These are phyloP conservation scores for Fragaria vesca DNA, from an alignment of 306 rosid genomes.

Conservation along the genomic window DNA sequence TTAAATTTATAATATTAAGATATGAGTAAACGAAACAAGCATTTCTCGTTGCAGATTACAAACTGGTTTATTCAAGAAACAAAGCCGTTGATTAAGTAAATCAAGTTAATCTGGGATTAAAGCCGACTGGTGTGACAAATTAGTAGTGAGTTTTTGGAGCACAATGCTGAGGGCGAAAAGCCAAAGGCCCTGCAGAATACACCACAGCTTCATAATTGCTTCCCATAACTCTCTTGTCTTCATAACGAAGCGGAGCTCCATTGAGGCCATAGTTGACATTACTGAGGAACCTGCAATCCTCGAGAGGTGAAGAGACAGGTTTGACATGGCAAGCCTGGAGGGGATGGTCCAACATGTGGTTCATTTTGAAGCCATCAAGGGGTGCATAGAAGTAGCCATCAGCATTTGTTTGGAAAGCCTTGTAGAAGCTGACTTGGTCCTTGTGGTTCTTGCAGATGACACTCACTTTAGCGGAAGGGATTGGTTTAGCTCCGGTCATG, in stretches of 20 bases:
- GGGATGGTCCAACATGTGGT: slow-evolving; percentile 69
- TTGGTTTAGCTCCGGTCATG: slow-evolving; percentile 60
- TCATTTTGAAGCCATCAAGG: slow-evolving; percentile 64
- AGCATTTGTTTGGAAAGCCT: slow-evolving; percentile 60
- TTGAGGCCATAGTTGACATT: slow-evolving; percentile 70
- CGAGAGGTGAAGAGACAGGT: slow-evolving; percentile 67
- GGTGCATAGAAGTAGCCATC: slow-evolving; percentile 73
- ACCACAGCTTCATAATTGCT: slow-evolving; percentile 63
- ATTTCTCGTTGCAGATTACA: slow-evolving; percentile 8
- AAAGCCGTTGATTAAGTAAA: slow-evolving; percentile 3
- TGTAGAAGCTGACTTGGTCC: slow-evolving; percentile 67
- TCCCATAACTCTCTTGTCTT: slow-evolving; percentile 54
- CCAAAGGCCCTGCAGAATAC: slow-evolving; percentile 85
- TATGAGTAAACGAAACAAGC: neutral
- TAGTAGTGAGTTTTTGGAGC: slow-evolving; percentile 39
- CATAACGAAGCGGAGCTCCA: slow-evolving; percentile 71
- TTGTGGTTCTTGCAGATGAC: slow-evolving; percentile 71
- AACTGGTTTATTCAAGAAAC: slow-evolving; percentile 21
- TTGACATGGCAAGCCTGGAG: slow-evolving; percentile 76
- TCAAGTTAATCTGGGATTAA: neutral
- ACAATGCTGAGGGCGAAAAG: slow-evolving; percentile 71
- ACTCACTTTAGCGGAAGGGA: slow-evolving; percentile 71
- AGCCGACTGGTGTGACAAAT: neutral
- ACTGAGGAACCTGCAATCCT: slow-evolving; percentile 54
- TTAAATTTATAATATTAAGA: neutral